Base-by-base conservation (phyloP, 1,284 basidiomycete species). In the Cystobasidiaceae sp. region DNA sequence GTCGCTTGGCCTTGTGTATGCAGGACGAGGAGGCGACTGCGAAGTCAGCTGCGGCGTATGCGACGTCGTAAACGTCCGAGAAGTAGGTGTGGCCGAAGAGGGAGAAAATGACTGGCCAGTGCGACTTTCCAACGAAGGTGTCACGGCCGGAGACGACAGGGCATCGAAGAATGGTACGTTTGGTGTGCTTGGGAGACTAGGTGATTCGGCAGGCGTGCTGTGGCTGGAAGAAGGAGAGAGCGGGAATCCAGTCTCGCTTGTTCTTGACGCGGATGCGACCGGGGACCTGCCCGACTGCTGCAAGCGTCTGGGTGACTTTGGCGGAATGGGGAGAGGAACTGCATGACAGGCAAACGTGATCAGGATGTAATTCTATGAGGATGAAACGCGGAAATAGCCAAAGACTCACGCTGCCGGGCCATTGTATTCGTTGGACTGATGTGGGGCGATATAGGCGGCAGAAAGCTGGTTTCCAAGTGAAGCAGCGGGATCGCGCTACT, bases 291-390 rank as follows among this genome's bases (percentile, higher is more conserved):
- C 43, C 5, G 37, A 28, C 5, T 41, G 34, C n/a, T 44, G 33
- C 17, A 46, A 59, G 4, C 56, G 43, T 25, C 41, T 46, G 7
- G 56, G 56, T 37, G 56, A 59, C 28, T 59, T 59, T 9, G 56
- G 56, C 25, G 56, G 56, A 34, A 23, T 39, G n/a, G 43, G 56
- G 15, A 49, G 44, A 21, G 56, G 45, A 32, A 33, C 28, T 48
- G 44, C 28, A 5, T 17, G 28, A 2, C n/a, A 33, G 30, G 28
- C 17, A 2, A 15, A 3, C 13, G 28, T 59, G 19, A 23, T 23
- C 11, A 39, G 37, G 37, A 39, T 9, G 11, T 9, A n/a, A n/a
- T n/a, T n/a, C n/a, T n/a, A n/a, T n/a, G n/a, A n/a, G n/a, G n/a
- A n/a, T n/a, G n/a, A n/a, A n/a, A n/a, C n/a, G n/a, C n/a, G n/a